Evolutionary conservation across 225 moss, liverwort and hornwort species (phyloP).

Genomic region (Pseudoscleropodium purum): DNA sequence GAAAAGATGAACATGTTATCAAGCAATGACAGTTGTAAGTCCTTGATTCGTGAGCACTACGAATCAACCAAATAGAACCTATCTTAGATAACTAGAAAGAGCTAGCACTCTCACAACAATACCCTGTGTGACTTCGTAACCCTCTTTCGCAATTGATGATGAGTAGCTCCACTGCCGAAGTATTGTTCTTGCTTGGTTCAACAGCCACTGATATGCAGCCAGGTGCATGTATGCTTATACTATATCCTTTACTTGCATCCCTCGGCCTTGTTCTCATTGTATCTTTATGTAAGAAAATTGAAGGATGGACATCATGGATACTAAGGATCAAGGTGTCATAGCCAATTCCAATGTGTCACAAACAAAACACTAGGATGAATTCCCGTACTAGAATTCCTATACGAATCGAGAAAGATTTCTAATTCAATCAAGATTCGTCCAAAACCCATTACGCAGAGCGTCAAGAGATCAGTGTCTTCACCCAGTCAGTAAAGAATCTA

Average conservation of each 20-base stretch:
- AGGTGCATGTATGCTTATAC: background rate
- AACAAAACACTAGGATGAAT: background rate
- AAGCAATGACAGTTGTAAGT: background rate
- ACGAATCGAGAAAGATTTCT: background rate
- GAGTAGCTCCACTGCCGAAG: background rate
- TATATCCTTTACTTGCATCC: background rate
- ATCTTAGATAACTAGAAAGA: background rate
- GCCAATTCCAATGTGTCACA: background rate
- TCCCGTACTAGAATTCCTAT: background rate
- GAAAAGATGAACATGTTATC: background rate
- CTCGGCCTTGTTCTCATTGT: background rate
- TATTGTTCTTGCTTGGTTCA: background rate
- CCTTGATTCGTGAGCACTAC: background rate
- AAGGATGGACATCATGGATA: background rate
- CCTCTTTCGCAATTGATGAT: background rate
- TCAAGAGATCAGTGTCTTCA: background rate
- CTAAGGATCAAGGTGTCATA: background rate
- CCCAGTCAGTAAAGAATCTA: background rate
- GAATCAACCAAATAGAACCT: background rate
- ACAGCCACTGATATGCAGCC: background rate
- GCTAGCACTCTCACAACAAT: background rate
- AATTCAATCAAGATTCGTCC: background rate
- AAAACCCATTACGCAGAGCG: background rate
- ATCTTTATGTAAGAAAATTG: background rate
- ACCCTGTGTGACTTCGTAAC: background rate